Conservation (phyloP, 2,329 filamentous ascomycete genomes). For the Spiromastix sp. region DNA sequence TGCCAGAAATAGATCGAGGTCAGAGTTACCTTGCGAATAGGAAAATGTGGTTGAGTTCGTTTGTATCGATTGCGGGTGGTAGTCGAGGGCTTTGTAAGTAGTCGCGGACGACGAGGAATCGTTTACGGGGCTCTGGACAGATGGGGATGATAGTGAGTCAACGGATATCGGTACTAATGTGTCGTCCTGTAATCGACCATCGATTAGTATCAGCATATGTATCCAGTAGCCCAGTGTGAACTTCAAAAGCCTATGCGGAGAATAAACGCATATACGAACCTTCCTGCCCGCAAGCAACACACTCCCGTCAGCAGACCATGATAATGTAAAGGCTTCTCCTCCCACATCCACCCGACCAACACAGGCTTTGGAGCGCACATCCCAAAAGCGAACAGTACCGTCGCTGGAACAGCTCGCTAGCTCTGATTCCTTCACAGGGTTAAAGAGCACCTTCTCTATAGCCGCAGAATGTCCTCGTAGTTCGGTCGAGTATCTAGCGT, state of each 20-base stretch:
- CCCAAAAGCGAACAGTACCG: conserved; percentile 41
- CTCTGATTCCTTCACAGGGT: conserved; percentile 39
- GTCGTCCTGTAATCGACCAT: conserved; percentile 33
- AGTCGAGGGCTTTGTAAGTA: conserved; percentile 29
- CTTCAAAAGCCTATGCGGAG: too few relatives aligned
- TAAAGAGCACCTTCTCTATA: conserved; percentile 40
- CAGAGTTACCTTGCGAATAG: conserved; percentile 27
- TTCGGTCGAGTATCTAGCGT: conserved; percentile 38
- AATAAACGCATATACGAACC: too few relatives aligned
- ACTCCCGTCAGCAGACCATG: conserved; percentile 39
- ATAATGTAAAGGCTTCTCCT: conserved; percentile 38
- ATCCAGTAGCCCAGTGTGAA: too few relatives aligned
- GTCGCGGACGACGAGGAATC: conserved; percentile 5
- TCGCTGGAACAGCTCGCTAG: conserved; percentile 40
- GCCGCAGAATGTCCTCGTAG: conserved; percentile 37
- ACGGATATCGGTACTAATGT: conserved; percentile 37
- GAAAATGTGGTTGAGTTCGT: conserved; percentile 41
- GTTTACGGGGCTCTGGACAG: conserved; percentile 14
- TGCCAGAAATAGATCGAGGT: conserved; percentile 36
- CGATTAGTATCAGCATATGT: conserved; percentile 3
- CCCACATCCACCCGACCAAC: conserved; percentile 39
- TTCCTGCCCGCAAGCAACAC: conserved; percentile 38
- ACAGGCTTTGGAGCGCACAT: conserved; percentile 39
- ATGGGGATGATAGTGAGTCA: conserved; percentile 28
- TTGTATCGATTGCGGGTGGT: conserved; percentile 35